Percentiles rank a stretch among this genome's conserved stretches.
Evolutionary conservation across 441 rosid genomes (phyloP).

Genomic region (Brassica balearica): DNA sequence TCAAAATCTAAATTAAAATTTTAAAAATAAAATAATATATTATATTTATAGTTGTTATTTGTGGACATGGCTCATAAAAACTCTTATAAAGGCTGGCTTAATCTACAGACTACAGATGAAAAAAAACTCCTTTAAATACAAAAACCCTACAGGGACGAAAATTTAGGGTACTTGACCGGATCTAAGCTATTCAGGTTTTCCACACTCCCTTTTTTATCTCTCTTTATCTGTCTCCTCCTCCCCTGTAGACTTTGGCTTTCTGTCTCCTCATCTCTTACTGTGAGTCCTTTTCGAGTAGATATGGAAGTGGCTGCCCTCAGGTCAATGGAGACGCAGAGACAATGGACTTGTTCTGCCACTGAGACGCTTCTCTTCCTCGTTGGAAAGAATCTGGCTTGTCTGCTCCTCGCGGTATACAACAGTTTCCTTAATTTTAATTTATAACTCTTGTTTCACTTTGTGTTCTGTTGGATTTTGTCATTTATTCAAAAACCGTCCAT

Average conservation of each 20-base stretch:
- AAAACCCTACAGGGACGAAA: no score
- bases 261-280: slow-evolving; percentile 29
- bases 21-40: no score
- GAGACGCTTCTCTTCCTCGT: slow-evolving; percentile 49
- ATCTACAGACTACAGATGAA: no score
- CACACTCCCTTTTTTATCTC: no score
- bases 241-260: neutral
- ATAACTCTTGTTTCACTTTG: neutral
- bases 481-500: neutral
- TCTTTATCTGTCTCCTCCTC: no score
- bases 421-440: neutral
- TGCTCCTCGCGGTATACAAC: slow-evolving; percentile 55
- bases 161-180: no score
- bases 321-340: slow-evolving; percentile 41
- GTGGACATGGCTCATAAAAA: no score
- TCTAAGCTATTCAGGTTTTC: no score
- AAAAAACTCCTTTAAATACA: no score
- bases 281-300: slow-evolving; percentile 35
- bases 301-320: slow-evolving; percentile 51
- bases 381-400: slow-evolving; percentile 57
- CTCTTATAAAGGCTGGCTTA: no score
- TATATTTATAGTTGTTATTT: no score
- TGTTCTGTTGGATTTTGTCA: slow-evolving; percentile 8
- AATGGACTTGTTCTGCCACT: slow-evolving; percentile 46
- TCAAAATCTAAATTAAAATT: no score